Evolutionary conservation across 768 basidiomycete species (phyloP), one percentile per base, ranked within the genome.

Genomic region (Russula sp.): DNA sequence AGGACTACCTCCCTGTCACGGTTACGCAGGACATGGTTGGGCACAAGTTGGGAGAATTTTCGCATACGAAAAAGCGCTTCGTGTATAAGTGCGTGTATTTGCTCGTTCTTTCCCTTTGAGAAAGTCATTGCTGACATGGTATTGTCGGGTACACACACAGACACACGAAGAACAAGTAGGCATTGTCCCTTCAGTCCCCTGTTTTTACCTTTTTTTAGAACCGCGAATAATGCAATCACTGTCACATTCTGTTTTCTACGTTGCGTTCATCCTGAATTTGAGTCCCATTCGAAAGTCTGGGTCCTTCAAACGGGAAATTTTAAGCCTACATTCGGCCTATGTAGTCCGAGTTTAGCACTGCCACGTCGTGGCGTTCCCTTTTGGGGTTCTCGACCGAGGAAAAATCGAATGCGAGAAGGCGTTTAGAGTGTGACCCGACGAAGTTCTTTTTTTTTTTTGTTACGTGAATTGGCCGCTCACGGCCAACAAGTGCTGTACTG

Each of bases 11-110:
- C 5, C 94, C 94, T 0, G 88, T 99, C 45, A 75, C 80, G 49
- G 81, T 99, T 67, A 94, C 91, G 4, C 92, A 95, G 73, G 96
- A 98, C 74, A 98, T 98, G 96, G 93, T 99, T 1, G 96, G 96
- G 0, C 95, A 99, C 74, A 99, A 99, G 74, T 75, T 98, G 57
- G 96, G 96, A 57, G 94, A 98, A 79, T 98, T 98, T 74, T 78
- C 93, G 45, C 84, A 87, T 68, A 98, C 95, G 40, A 87, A 88
- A 77, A 94, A 93, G 75, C 83, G 83, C 59, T 95, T 94, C 74
- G 82, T 79, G 37, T 94, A 86, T 78, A 89, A 84, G 94, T 94
- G 72, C 72, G 91, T 85, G 44, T 51, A 59, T 64, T 60, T 35
- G 11, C 27, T 48, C 13, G 13, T 32, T 35, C 20, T 16, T 13